A percentile compares a stretch with the other conserved stretches of the same genome.
phyloP scores from a whole-genome alignment of 495 filamentous ascomycete species.

The Bathelium albidoporum region DNA sequence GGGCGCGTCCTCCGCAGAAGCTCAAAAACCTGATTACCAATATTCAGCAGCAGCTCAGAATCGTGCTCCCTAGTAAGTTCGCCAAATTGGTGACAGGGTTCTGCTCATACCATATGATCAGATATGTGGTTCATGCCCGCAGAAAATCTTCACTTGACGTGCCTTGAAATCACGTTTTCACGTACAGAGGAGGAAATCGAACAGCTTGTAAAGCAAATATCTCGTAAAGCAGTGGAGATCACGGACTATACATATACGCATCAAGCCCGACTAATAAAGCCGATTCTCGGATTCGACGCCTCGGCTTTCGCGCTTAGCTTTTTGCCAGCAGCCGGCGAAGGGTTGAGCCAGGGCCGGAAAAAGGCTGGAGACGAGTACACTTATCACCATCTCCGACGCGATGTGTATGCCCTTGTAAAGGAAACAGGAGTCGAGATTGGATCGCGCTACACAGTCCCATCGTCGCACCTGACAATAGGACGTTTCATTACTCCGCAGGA shows the following conservation, averaged over 20 bases:
- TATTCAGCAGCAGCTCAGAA: constrained; percentile 55
- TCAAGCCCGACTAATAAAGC: constrained; percentile 66
- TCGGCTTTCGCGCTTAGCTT: constrained; percentile 79
- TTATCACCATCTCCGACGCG: constrained; percentile 81
- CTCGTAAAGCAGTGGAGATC: constrained; percentile 39
- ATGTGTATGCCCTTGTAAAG: constrained; percentile 54
- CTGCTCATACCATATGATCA: constrained; percentile 24
- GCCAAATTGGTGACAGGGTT: neutral
- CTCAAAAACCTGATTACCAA: constrained; percentile 52
- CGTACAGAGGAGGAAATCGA: constrained; percentile 52
- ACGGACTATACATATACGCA: constrained; percentile 52
- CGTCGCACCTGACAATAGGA: constrained; percentile 78
- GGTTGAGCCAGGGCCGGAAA: constrained; percentile 23
- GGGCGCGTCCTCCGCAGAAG: constrained; percentile 68
- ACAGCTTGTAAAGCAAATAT: constrained; percentile 44
- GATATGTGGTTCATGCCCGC: constrained; percentile 79
- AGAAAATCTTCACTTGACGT: constrained; percentile 71
- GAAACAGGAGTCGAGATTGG: constrained; percentile 50
- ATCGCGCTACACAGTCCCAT: constrained; percentile 75
- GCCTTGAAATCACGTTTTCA: constrained; percentile 69
- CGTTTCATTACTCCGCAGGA: constrained; percentile 57
- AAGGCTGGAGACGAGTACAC: constrained; percentile 51
- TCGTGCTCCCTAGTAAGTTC: constrained; percentile 55
- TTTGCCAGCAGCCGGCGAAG: constrained; percentile 59
- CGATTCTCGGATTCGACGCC: constrained; percentile 72